phyloP scores from a whole-genome alignment of 2,329 filamentous ascomycete species.

The Gliomastix tumulicola region DNA sequence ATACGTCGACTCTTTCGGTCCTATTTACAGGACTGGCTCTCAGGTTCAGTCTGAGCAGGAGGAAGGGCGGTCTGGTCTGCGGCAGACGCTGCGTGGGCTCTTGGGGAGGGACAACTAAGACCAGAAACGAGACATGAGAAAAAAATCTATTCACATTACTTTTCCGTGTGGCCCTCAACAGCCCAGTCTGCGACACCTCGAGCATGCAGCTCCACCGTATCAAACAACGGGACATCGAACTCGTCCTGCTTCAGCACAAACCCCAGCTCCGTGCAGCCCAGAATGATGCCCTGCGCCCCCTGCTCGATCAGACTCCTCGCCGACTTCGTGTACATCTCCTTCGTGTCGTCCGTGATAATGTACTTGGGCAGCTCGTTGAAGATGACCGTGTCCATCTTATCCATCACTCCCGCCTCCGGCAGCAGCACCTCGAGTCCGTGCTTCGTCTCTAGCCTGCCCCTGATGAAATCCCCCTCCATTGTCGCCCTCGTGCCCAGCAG shows the following conservation, averaged over 20 bases:
- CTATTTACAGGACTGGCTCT: too few relatives aligned
- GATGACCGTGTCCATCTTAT: slow-evolving; percentile 9
- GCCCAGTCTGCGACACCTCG: slow-evolving; percentile 14
- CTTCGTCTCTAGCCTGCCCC: slow-evolving; percentile 5
- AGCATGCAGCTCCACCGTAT: slow-evolving; percentile 14
- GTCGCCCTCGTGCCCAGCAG: slow-evolving; percentile 14
- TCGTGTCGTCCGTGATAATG: slow-evolving; percentile 7
- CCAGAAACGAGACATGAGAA: too few relatives aligned
- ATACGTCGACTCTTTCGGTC: too few relatives aligned
- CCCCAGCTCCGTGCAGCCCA: slow-evolving; percentile 16
- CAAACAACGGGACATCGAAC: slow-evolving; percentile 11
- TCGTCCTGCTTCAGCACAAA: slow-evolving; percentile 7
- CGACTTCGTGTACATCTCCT: slow-evolving; percentile 6
- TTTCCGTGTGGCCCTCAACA: too few relatives aligned
- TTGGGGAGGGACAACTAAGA: too few relatives aligned
- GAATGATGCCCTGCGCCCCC: slow-evolving; percentile 10
- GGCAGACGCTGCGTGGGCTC: too few relatives aligned
- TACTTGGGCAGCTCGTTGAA: slow-evolving; percentile 14
- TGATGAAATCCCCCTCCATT: slow-evolving; percentile 16
- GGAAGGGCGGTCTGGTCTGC: too few relatives aligned
- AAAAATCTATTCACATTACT: too few relatives aligned
- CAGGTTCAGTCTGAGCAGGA: too few relatives aligned
- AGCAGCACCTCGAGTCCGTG: slow-evolving; percentile 8
- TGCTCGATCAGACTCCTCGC: slow-evolving; percentile 6
- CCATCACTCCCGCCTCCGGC: slow-evolving; percentile 1